Evolutionary conservation across 1,139 yeast species (phyloP), one percentile per base, ranked within the genome.

Genomic region (Taiozyma sp.): DNA sequence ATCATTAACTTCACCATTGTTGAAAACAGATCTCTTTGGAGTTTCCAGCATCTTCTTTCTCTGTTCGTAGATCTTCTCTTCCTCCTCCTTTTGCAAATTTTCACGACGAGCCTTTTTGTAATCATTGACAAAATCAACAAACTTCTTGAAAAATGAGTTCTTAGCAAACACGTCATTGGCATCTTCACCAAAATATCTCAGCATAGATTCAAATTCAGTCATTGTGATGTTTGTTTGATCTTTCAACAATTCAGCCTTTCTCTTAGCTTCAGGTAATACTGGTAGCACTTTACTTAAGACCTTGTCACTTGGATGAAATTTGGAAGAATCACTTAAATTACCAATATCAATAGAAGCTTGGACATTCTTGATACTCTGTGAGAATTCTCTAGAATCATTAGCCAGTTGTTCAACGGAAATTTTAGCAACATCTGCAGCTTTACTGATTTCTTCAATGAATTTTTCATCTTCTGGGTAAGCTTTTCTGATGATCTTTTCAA

Each of bases 111-210:
- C 89, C 52, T 76, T 76, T 65, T 81, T 84, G 66, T 82, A 87
- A 57, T 85, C 93, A 50, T 71, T 74, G 41, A 83, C 73, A 62
- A 87, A 87, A 55, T 76, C 78, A 19, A 87, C 74, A 67, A 87
- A 84, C 63, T 85, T 85, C 56, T 79, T 73, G 62, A 87, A 80
- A 62, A 87, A 86, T 1, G 86, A 75, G 63, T 84, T 84, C 59
- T 80, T 78, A 1, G 85, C 81, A 70, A 87, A 86, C 27, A 76
- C 69, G 66, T 87, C 95, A 29, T 73, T 71, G 2, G 88, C 80
- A 67, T 86, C 93, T 69, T 87, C 96, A 30, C 93, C 93, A 63
- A 86, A 87, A 59, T 76, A 81, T 60, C 79, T 78, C 92, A 87
- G 84, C 58, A 86, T 68, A 48, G 78, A 75, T 54, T 84, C 88